These are phyloP conservation scores for Oehlia diaphana DNA, from an alignment of 192 early-diverging fungal species.

Conservation along the genomic window DNA sequence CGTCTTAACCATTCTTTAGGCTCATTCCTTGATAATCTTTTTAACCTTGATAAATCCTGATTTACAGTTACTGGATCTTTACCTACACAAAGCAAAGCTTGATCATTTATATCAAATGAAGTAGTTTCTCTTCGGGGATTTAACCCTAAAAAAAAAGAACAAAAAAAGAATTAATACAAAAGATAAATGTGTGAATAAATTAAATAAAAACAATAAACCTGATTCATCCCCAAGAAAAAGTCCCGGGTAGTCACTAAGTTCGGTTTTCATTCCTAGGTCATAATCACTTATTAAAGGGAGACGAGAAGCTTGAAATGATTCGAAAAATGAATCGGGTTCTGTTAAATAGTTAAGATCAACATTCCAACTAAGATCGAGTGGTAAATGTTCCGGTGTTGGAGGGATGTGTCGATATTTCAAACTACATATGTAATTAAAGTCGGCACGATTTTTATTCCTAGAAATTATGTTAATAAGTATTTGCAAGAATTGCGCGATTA, in stretches of 20 bases:
- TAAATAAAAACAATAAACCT: background rate
- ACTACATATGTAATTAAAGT: conserved; percentile 12
- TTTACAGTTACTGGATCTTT: background rate
- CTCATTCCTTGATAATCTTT: background rate
- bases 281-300: conserved; percentile 14
- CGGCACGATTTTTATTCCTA: background rate
- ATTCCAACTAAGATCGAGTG: conserved; percentile 5
- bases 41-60: background rate
- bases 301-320: background rate
- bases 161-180: background rate
- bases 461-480: background rate
- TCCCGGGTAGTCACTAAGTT: background rate
- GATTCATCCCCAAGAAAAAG: conserved; percentile 20
- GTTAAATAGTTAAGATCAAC: conserved; percentile 6
- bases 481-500: background rate
- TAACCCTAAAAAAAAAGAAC: background rate
- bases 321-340: background rate
- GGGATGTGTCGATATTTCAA: conserved; percentile 5
- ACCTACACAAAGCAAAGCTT: background rate
- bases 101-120: conserved; percentile 17
- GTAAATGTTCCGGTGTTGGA: background rate
- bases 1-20: conserved; percentile 15
- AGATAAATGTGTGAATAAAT: background rate
- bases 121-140: background rate
- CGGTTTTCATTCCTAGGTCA: conserved; percentile 12